phyloP scores from a whole-genome alignment of 805 yeast genomes.

The Yamadazyma akitaensis region DNA sequence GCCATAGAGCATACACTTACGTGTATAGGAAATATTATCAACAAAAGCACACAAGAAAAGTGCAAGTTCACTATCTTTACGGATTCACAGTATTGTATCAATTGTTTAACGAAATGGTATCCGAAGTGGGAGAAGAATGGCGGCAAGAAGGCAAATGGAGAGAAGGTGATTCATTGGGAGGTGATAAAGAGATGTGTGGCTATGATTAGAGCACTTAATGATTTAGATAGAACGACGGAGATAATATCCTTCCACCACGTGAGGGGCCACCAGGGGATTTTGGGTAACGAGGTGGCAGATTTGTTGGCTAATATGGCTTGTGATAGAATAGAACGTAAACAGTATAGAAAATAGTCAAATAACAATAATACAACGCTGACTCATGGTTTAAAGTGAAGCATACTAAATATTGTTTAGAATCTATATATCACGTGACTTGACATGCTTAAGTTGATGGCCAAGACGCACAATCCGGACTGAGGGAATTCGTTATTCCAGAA shows the following conservation, averaged over 20 bases:
- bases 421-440: too few species aligned
- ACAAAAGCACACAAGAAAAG: background rate
- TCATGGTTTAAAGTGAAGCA: too few species aligned
- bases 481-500: too few species aligned
- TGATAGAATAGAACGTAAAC: slow-evolving; percentile 13
- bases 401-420: too few species aligned
- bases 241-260: slow-evolving; percentile 57
- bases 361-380: too few species aligned
- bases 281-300: slow-evolving; percentile 80
- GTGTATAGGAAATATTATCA: background rate
- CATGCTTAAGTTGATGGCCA: too few species aligned
- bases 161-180: slow-evolving; percentile 50
- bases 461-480: too few species aligned
- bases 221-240: slow-evolving; percentile 18
- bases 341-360: too few species aligned
- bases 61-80: slow-evolving; percentile 42
- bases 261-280: slow-evolving; percentile 63
- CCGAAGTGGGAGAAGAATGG: slow-evolving; percentile 39
- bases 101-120: slow-evolving; percentile 57
- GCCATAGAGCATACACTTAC: slow-evolving; percentile 46
- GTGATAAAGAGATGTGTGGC: slow-evolving; percentile 38
- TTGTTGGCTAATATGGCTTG: slow-evolving; percentile 67
- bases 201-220: slow-evolving; percentile 37
- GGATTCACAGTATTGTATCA: slow-evolving; percentile 69
- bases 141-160: slow-evolving; percentile 47